Evolutionary conservation across 306 rosid species (phyloP), one percentile per base, ranked within the genome.

Genomic region (Psophocarpus tetragonolobus): DNA sequence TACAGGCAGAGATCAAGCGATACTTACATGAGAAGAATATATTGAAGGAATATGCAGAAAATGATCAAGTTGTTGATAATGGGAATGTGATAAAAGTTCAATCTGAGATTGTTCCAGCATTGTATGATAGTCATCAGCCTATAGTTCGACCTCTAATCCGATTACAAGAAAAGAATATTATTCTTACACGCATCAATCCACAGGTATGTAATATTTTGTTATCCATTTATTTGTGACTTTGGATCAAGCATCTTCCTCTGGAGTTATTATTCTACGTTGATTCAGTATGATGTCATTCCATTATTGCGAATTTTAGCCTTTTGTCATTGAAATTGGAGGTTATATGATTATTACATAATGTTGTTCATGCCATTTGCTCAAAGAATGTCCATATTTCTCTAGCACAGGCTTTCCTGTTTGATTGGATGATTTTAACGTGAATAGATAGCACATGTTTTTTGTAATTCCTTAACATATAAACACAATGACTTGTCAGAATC

Each of bases 151-250:
- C 97, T 3, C 81, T 92, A 60, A 83, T 92, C 73, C 85, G 97
- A 57, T 84, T 92, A 54, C 86, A 83, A n/a, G 97, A 92, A 79
- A 90, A 85, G 80, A 92, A 90, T 77, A 89, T 92, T 68, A 92
- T 92, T 80, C 79, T 92, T 78, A 92, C 97, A n/a, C 97, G 97
- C 77, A 92, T 92, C 74, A 92, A 92, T 82, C 97, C 97, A 0
- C 96, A 86, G 92, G 97, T 92, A 72, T 71, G 57, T 68, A 39
- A 13, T n/a, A 38, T 47, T 18, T 62, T 26, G n/a, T 57, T 54
- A 54, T 30, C 57, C 51, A 45, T 20, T 42, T 41, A 61, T 75
- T 71, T 68, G 35, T 57, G n/a, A 26, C 18, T 68, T 35, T 38
- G 70, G 33, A 48, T 12, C 61, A 38, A 45, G 68, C 61, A 30